Conservation (phyloP, 257 asterid species). For the Petrea volubilis region DNA sequence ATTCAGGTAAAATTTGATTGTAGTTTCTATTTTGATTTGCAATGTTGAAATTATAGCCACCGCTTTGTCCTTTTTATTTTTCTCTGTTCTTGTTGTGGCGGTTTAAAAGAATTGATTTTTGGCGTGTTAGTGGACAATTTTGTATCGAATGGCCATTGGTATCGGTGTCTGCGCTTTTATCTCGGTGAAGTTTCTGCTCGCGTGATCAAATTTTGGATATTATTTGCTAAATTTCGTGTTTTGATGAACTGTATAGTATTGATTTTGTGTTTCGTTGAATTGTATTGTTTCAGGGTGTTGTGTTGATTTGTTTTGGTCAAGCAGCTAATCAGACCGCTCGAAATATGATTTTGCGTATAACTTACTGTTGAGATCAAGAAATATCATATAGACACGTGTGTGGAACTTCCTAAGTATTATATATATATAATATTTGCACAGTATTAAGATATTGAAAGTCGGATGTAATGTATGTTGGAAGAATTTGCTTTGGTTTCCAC, state of each 20-base stretch:
- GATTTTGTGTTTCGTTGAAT: neutral
- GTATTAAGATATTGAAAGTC: neutral
- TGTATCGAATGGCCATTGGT: neutral
- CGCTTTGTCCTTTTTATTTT: neutral
- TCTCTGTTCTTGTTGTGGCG: neutral
- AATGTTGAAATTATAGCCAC: neutral
- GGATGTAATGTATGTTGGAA: neutral
- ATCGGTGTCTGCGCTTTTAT: neutral
- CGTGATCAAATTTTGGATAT: slow-evolving; percentile 1
- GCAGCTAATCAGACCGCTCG: neutral
- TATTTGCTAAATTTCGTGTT: slow-evolving; percentile 1
- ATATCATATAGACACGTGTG: neutral
- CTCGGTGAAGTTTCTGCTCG: slow-evolving; percentile 4
- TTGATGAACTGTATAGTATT: slow-evolving; percentile 1
- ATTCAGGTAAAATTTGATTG: slow-evolving; percentile 26
- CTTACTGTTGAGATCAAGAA: neutral
- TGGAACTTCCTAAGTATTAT: neutral
- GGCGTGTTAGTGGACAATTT: neutral
- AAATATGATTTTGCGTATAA: neutral
- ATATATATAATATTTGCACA: neutral
- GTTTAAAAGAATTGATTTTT: neutral
- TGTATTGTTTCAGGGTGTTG: neutral
- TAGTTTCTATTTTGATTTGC: neutral
- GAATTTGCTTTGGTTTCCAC: neutral
- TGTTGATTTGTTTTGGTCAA: neutral